Evolutionary conservation across 2,329 filamentous ascomycete species (phyloP).

Genomic region (Plectosphaerella cucumerina): DNA sequence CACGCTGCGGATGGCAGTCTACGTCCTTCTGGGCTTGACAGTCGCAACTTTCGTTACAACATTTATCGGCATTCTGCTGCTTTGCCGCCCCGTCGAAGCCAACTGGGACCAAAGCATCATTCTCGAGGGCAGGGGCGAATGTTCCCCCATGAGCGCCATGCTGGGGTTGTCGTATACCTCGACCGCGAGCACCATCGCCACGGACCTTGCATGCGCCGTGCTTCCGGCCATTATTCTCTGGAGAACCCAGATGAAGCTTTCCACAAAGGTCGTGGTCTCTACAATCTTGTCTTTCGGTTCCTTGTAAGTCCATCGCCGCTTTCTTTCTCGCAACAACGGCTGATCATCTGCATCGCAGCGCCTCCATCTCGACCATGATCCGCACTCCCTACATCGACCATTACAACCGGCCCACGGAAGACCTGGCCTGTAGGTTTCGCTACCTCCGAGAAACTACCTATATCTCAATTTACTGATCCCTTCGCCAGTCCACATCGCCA

Average conservation of each 20-base stretch:
- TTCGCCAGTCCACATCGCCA: constrained; percentile 14
- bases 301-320: constrained; percentile 11
- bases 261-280: constrained; percentile 12
- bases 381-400: constrained; percentile 15
- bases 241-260: constrained; percentile 23
- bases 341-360: constrained; percentile 7
- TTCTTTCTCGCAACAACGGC: background rate
- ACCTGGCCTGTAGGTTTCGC: constrained; percentile 11
- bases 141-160: constrained; percentile 14
- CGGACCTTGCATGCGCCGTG: constrained; percentile 24
- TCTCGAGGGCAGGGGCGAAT: constrained; percentile 14
- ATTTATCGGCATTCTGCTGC: constrained; percentile 20
- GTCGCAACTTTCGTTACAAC: constrained; percentile 22
- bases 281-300: constrained; percentile 15
- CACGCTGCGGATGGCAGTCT: constrained; percentile 15
- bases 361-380: constrained; percentile 15
- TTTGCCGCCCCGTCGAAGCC: constrained; percentile 15
- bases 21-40: constrained; percentile 11
- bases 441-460: background rate
- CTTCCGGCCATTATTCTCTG: constrained; percentile 25
- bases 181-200: constrained; percentile 24
- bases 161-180: constrained; percentile 20
- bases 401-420: constrained; percentile 12
- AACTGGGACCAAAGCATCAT: constrained; percentile 22
- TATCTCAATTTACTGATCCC: background rate